phyloP scores from a whole-genome alignment of 495 filamentous ascomycete species.

The Neurospora sublineolata region DNA sequence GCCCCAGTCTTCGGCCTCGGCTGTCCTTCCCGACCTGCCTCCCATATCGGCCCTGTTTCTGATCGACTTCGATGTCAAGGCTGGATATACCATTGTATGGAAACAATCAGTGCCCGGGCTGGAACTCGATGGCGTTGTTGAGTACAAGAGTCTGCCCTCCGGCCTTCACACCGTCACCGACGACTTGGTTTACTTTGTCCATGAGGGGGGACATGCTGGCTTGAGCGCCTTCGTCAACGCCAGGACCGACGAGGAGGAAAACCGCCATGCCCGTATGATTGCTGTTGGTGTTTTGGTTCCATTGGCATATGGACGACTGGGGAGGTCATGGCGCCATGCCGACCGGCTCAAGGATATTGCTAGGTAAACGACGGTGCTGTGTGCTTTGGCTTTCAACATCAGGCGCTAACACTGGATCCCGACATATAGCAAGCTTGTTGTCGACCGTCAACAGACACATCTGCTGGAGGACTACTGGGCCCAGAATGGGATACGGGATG shows the following conservation, averaged over 20 bases:
- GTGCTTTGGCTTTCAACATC: slow-evolving; percentile 11
- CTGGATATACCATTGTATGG: slow-evolving; percentile 82
- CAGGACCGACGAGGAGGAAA: slow-evolving; percentile 58
- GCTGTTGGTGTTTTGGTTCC: slow-evolving; percentile 83
- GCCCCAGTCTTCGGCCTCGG: slow-evolving; percentile 16
- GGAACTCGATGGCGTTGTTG: slow-evolving; percentile 77
- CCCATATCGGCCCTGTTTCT: slow-evolving; percentile 75
- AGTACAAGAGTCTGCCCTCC: slow-evolving; percentile 88
- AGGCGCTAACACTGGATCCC: slow-evolving; percentile 12
- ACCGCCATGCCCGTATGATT: slow-evolving; percentile 85
- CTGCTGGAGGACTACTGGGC: slow-evolving; percentile 74
- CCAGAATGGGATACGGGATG: slow-evolving; percentile 43
- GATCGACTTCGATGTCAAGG: slow-evolving; percentile 76
- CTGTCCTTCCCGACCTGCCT: slow-evolving; percentile 45
- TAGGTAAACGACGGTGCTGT: slow-evolving; percentile 33
- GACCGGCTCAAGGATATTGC: slow-evolving; percentile 64
- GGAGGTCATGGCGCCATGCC: slow-evolving; percentile 83
- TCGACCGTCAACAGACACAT: slow-evolving; percentile 43
- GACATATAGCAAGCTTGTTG: slow-evolving; percentile 36
- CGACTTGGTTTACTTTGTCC: slow-evolving; percentile 89
- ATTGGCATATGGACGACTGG: slow-evolving; percentile 73
- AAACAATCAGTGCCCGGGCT: slow-evolving; percentile 60
- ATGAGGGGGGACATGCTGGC: slow-evolving; percentile 66
- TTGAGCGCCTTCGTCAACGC: slow-evolving; percentile 86
- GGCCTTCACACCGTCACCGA: slow-evolving; percentile 80